These are phyloP conservation scores for Herpetomonas samuelpessoai DNA, from an alignment of 208 protist genomes.

Conservation along the genomic window DNA sequence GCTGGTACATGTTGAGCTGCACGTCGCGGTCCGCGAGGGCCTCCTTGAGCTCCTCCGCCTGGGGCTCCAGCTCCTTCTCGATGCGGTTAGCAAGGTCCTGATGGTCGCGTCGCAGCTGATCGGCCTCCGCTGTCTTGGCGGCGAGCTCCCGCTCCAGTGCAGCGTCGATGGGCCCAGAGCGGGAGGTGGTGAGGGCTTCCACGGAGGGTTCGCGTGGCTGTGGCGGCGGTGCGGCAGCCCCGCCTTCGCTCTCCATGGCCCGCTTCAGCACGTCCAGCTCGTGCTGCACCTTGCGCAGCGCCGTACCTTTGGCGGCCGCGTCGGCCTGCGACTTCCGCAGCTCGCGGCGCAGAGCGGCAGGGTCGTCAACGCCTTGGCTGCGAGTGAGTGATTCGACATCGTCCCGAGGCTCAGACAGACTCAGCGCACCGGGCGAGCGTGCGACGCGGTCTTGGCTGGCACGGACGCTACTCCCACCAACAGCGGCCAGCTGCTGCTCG, in stretches of 20 bases:
- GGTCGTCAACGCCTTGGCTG: neutral
- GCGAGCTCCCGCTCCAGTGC: neutral
- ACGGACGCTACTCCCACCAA: neutral
- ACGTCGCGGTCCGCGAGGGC: neutral
- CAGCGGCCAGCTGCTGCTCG: neutral
- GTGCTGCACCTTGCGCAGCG: neutral
- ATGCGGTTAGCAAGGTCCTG: conserved; percentile 15
- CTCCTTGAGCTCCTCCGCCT: neutral
- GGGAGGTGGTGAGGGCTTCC: neutral
- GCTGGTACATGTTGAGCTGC: conserved; percentile 11
- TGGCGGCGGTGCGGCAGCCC: neutral
- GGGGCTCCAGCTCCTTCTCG: conserved; percentile 14
- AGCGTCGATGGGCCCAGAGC: neutral
- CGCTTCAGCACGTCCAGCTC: conserved; percentile 2
- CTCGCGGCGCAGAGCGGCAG: neutral
- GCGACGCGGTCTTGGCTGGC: neutral
- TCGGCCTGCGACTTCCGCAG: neutral
- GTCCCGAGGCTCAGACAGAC: neutral
- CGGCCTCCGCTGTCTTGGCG: neutral
- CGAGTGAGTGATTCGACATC: neutral
- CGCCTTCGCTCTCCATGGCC: conserved; percentile 1
- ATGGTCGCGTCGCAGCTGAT: conserved; percentile 24
- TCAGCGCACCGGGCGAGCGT: neutral
- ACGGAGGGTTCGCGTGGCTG: neutral
- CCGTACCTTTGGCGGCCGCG: neutral